Evolutionary conservation across 352 stramenopile genomes (phyloP), one percentile per base, ranked within the genome.

Genomic region (Phytophthora brassicae): DNA sequence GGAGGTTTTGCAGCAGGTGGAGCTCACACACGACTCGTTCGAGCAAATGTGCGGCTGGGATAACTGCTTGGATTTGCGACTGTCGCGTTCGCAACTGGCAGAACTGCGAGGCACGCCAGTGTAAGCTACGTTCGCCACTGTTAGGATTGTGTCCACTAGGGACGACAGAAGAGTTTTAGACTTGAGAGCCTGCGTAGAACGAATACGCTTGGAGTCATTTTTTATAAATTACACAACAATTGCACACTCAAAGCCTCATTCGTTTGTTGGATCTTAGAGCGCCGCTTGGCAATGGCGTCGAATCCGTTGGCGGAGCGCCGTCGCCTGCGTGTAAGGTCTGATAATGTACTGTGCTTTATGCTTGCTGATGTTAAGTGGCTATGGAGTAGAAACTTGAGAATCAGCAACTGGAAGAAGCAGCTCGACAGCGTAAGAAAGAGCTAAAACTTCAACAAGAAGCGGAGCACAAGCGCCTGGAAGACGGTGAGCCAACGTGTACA

Each of bases 41-140:
- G 84, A 95, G 62, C 84, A 95, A 42, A 93, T 95, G 86, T 95
- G 86, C 56, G 74, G 68, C 45, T 93, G 81, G 80, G 59, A 75
- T 31, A 85, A 72, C 63, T 81, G 84, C 61, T 56, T 93, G 9
- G 86, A 95, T 50, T 56, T 95, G 65, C 80, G 81, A 42, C 78
- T 95, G 38, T 91, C 84, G 33, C 79, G 81, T 17, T 74, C 74
- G 31, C 86, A 95, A 69, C 70, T 95, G n/a, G 80, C 77, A 2
- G 80, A 92, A 51, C 66, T 92, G 64, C 83, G 79, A 19, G 82
- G 79, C 26, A 58, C 66, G 51, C 56, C 64, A 65, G 56, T 68
- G 63, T 79, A 68, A 72, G 22, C 24, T 23, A 47, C 12, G n/a
- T n/a, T n/a, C 6, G n/a, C 1, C n/a, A 52, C 13, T 38, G 59